Evolutionary conservation across 1,284 basidiomycete genomes (phyloP), one percentile per base, ranked within the genome.

Genomic region (Ustilago trichophora): DNA sequence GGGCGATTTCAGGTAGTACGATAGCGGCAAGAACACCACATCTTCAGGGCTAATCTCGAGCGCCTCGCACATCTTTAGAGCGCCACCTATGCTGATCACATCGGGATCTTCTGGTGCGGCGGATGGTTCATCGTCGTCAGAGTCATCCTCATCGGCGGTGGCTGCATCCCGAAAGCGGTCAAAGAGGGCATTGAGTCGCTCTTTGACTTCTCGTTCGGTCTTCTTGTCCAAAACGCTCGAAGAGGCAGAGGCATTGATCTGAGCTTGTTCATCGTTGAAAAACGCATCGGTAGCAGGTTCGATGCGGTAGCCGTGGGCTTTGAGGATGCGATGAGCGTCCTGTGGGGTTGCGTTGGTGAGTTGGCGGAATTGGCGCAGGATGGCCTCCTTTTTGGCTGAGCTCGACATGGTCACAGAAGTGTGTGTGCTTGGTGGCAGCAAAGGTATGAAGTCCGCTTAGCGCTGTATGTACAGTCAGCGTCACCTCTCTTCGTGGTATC

Each of bases 271-370:
- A 44, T 82, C 79, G 35, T 66, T 87, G 82, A 87, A 92, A 80
- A 85, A 93, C 0, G 88, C 87, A 81, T 93, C 89, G 35, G 92
- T 83, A 10, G 92, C 91, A 10, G 85, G 82, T 47, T 93, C 91
- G 37, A 91, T 80, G 31, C 87, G 85, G 77, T 82, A 83, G 22
- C 87, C 87, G 82, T 90, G 84, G 60, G 87, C 87, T 73, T 90
- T 88, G 47, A 93, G 81, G 81, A 87, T 90, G 54, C 86, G 86
- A 62, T 83, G 86, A n/a, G 91, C 91, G 51, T 91, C 90, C 29
- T 73, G 59, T 6, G 59, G 46, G 4, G 74, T 70, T 2, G 74
- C 72, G 49, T 74, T 75, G 47, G 73, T 73, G 19, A 72, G 52
- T 29, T 36, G 16, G 25, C 58, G 53, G 29, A 59, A 74, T 57